Conservation (phyloP, 1,284 basidiomycete species). For the Agaricales sp. region DNA sequence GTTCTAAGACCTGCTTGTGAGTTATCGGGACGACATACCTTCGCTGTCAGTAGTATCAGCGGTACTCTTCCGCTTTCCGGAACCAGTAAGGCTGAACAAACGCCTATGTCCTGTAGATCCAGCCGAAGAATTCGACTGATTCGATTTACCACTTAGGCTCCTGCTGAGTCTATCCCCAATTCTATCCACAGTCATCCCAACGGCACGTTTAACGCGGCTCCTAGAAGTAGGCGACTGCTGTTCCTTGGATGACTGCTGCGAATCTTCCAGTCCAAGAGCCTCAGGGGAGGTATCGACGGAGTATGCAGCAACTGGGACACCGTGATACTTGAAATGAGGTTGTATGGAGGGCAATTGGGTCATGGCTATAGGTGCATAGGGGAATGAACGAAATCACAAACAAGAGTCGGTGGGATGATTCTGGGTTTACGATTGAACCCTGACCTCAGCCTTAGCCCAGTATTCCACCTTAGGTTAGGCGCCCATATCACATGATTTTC, state of each 20-base stretch:
- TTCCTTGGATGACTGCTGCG: slow-evolving; percentile 5
- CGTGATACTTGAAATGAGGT: neutral
- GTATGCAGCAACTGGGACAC: neutral
- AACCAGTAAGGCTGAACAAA: slow-evolving; percentile 43
- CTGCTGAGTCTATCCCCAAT: slow-evolving; percentile 47
- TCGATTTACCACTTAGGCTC: slow-evolving; percentile 33
- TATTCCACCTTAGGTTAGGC: no score
- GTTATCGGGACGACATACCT: no score
- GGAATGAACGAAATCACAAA: neutral
- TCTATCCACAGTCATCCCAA: slow-evolving; percentile 40
- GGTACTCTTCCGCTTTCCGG: slow-evolving; percentile 40
- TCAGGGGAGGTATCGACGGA: slow-evolving; percentile 18
- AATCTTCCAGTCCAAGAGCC: slow-evolving; percentile 17
- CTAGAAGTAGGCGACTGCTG: slow-evolving; percentile 17
- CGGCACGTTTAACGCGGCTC: slow-evolving; percentile 32
- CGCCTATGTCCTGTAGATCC: slow-evolving; percentile 34
- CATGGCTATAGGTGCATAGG: neutral
- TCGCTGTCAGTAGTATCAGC: slow-evolving; percentile 25
- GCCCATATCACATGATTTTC: neutral
- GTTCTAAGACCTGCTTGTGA: no score
- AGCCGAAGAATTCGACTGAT: slow-evolving; percentile 18
- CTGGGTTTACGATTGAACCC: neutral
- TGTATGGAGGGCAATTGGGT: neutral
- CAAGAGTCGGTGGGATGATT: neutral
- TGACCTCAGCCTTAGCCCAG: no score